Conservation (phyloP, 192 early-diverging fungal genomes). For the Coemansia nantahalensis region DNA sequence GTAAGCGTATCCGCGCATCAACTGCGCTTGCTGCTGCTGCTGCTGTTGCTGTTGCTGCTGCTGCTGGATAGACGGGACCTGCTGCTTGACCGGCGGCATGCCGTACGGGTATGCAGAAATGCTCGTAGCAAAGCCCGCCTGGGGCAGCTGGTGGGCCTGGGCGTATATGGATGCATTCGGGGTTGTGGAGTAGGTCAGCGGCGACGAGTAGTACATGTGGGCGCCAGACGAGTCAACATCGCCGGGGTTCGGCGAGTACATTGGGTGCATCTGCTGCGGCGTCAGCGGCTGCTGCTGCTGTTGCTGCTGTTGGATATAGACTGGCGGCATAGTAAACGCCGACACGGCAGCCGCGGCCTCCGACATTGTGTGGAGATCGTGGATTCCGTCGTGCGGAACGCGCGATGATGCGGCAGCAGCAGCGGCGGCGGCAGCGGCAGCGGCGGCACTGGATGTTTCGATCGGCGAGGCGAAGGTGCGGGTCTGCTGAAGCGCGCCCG, state of each 20-base stretch:
- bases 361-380: neutral
- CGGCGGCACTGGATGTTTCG: slow-evolving; percentile 7
- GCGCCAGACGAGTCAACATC: slow-evolving; percentile 15
- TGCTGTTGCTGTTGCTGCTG: no score
- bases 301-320: slow-evolving; percentile 19
- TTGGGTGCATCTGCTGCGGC: slow-evolving; percentile 19
- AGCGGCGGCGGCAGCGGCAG: slow-evolving; percentile 12
- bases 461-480: slow-evolving; percentile 30
- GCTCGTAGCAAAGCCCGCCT: slow-evolving; percentile 8
- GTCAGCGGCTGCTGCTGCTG: slow-evolving; percentile 12
- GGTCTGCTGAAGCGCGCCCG: slow-evolving; percentile 1
- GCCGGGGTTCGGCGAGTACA: slow-evolving; percentile 39
- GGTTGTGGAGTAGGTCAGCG: slow-evolving; percentile 17
- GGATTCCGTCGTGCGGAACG: neutral
- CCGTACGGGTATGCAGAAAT: slow-evolving; percentile 36
- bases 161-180: slow-evolving; percentile 16
- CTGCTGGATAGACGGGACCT: slow-evolving; percentile 7
- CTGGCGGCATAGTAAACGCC: slow-evolving; percentile 10
- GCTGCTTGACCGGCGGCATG: slow-evolving; percentile 25
- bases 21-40: no score
- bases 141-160: slow-evolving; percentile 15
- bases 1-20: slow-evolving; percentile 40
- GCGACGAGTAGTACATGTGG: slow-evolving; percentile 39
- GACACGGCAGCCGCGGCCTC: slow-evolving; percentile 1
- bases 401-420: slow-evolving; percentile 17